Percentiles rank a stretch among this genome's conserved stretches.
phyloP scores from a whole-genome alignment of 495 filamentous ascomycete species.

The Aspergillus nanangensis region DNA sequence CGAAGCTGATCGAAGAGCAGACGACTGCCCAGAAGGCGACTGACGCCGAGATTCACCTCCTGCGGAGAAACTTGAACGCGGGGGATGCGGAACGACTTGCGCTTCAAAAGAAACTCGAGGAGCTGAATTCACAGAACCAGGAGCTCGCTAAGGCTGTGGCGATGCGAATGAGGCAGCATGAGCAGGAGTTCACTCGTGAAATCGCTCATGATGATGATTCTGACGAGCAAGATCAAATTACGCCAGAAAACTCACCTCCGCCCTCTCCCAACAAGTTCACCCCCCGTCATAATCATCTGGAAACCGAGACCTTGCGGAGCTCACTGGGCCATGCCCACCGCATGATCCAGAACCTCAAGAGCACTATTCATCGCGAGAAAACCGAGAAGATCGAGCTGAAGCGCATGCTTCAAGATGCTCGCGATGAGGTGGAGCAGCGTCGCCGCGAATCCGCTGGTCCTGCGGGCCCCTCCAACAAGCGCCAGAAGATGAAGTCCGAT shows the following conservation, averaged over 20 bases:
- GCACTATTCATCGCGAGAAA: constrained; percentile 93
- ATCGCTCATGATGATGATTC: constrained; percentile 59
- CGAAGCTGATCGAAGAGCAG: constrained; percentile 79
- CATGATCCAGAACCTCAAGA: constrained; percentile 92
- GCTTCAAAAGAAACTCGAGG: constrained; percentile 78
- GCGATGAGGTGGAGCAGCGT: constrained; percentile 83
- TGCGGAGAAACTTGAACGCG: constrained; percentile 68
- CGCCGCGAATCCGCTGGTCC: constrained; percentile 54
- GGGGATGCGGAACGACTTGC: constrained; percentile 69
- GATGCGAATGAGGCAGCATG: constrained; percentile 64
- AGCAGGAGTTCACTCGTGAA: constrained; percentile 55
- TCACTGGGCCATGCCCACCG: constrained; percentile 91
- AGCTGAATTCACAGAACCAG: constrained; percentile 79
- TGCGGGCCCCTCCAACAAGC: constrained; percentile 48
- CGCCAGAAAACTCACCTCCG: constrained; percentile 86
- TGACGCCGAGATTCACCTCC: constrained; percentile 76
- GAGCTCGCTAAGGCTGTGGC: constrained; percentile 79
- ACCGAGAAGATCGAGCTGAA: constrained; percentile 95
- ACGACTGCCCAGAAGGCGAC: constrained; percentile 70
- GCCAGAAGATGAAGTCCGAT: constrained; percentile 65
- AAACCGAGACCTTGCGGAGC: constrained; percentile 91
- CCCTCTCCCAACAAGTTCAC: constrained; percentile 87
- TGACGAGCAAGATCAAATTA: constrained; percentile 61
- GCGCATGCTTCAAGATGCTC: constrained; percentile 91
- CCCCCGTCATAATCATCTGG: constrained; percentile 81